Conservation (phyloP, 176 grass and related monocot species). For the Aechmea fasciata region DNA sequence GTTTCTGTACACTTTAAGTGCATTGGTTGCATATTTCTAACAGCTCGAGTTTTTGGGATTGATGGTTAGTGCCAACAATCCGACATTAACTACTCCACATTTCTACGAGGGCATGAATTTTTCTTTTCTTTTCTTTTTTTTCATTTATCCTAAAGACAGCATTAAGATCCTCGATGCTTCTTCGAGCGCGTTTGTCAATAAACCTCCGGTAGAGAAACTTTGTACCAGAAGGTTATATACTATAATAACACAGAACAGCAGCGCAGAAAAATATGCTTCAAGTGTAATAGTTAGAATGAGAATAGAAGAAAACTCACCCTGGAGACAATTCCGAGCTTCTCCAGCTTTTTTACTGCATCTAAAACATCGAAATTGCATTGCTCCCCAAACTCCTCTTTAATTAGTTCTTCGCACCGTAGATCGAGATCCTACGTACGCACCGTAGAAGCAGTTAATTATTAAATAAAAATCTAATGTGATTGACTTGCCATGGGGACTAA, state of each 20-base stretch:
- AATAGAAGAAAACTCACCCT: constrained; percentile 44
- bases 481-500: neutral
- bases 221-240: neutral
- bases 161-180: too few relatives aligned
- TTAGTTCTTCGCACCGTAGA: constrained; percentile 63
- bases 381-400: constrained; percentile 62
- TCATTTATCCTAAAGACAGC: too few relatives aligned
- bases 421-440: constrained; percentile 63
- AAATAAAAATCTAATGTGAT: neutral
- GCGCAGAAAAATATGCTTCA: neutral
- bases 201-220: neutral
- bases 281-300: constrained; percentile 1
- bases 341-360: constrained; percentile 78
- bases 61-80: too few relatives aligned
- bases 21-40: too few relatives aligned
- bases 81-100: too few relatives aligned
- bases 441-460: neutral
- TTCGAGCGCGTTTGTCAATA: neutral
- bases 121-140: too few relatives aligned
- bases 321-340: constrained; percentile 84
- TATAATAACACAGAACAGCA: neutral
- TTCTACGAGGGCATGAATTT: too few relatives aligned
- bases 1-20: too few relatives aligned
- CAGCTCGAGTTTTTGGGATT: too few relatives aligned
- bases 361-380: constrained; percentile 81